Percentiles rank a stretch among this genome's conserved stretches.
phyloP scores from a whole-genome alignment of 805 yeast species.

The Cyberlindnera americana region DNA sequence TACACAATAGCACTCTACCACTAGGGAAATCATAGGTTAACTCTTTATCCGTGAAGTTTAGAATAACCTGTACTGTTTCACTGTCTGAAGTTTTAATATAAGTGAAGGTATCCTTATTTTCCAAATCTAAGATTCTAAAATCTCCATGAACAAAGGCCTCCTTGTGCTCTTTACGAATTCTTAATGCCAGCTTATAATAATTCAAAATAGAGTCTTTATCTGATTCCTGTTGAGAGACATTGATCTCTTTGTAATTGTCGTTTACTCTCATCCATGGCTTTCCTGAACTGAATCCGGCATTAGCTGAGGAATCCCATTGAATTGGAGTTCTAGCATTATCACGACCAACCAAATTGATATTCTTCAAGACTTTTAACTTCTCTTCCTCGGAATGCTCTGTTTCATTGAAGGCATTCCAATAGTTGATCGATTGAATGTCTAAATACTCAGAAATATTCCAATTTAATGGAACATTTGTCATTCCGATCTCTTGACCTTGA shows the following conservation, averaged over 20 bases:
- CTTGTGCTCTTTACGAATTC: conserved; percentile 40
- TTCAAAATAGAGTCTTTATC: conserved; percentile 44
- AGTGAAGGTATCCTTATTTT: conserved; percentile 39
- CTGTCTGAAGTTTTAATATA: conserved; percentile 36
- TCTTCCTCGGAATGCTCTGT: conserved; percentile 28
- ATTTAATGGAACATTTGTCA: conserved; percentile 41
- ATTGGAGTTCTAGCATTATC: conserved; percentile 56
- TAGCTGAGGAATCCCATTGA: conserved; percentile 44
- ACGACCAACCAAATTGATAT: conserved; percentile 39
- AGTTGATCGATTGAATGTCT: conserved; percentile 46
- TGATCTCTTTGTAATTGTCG: conserved; percentile 46
- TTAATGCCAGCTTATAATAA: conserved; percentile 44
- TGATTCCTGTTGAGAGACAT: conserved; percentile 41
- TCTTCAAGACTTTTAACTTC: conserved; percentile 31
- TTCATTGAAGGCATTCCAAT: conserved; percentile 33
- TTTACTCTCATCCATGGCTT: conserved; percentile 54
- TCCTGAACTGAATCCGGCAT: conserved; percentile 47
- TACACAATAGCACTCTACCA: conserved; percentile 33
- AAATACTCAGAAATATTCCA: conserved; percentile 49
- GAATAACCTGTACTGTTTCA: conserved; percentile 35
- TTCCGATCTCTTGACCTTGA: conserved; percentile 62
- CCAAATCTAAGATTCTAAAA: conserved; percentile 41
- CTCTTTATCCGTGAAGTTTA: conserved; percentile 39
- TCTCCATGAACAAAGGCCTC: conserved; percentile 45
- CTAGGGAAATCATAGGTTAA: conserved; percentile 31